Conservation (phyloP, 495 filamentous ascomycete species). For the Endocarpon pusillum region DNA sequence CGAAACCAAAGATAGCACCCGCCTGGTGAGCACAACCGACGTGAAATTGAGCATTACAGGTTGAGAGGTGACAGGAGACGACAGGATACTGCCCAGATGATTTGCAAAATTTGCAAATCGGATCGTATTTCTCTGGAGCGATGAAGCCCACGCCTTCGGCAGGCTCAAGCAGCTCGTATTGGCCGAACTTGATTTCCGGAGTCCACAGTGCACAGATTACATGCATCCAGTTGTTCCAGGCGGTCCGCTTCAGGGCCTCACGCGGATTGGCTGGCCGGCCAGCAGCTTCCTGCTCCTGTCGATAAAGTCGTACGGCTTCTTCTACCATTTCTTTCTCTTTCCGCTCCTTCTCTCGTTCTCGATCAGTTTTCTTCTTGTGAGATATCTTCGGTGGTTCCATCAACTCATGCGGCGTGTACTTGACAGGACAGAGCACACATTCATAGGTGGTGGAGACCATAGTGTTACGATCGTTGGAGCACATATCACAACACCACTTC, state of each 20-base stretch:
- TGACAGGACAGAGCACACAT: slow-evolving; percentile 76
- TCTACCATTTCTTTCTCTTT: slow-evolving; percentile 63
- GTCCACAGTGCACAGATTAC: slow-evolving; percentile 83
- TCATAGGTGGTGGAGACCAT: slow-evolving; percentile 77
- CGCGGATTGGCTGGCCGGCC: slow-evolving; percentile 67
- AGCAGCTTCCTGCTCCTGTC: slow-evolving; percentile 65
- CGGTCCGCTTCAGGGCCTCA: slow-evolving; percentile 81
- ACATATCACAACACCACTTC: slow-evolving; percentile 95
- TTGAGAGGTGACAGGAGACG: slow-evolving; percentile 48
- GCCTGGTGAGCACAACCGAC: slow-evolving; percentile 77
- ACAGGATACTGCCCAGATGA: slow-evolving; percentile 51
- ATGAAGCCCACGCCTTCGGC: slow-evolving; percentile 79
- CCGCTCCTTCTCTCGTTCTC: slow-evolving; percentile 77
- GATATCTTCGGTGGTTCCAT: slow-evolving; percentile 69
- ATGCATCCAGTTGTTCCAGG: slow-evolving; percentile 97
- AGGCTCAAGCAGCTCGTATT: slow-evolving; percentile 59
- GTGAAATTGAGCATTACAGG: slow-evolving; percentile 70
- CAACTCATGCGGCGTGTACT: slow-evolving; percentile 56
- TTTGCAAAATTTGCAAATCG: slow-evolving; percentile 77
- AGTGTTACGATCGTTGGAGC: slow-evolving; percentile 77
- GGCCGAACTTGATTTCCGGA: slow-evolving; percentile 79
- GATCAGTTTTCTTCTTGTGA: slow-evolving; percentile 85
- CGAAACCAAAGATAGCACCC: slow-evolving; percentile 71
- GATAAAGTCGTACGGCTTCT: slow-evolving; percentile 59
- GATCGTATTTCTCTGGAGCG: slow-evolving; percentile 45